Conservation (phyloP, 345 rosid genomes). For the Aurinia saxatilis region DNA sequence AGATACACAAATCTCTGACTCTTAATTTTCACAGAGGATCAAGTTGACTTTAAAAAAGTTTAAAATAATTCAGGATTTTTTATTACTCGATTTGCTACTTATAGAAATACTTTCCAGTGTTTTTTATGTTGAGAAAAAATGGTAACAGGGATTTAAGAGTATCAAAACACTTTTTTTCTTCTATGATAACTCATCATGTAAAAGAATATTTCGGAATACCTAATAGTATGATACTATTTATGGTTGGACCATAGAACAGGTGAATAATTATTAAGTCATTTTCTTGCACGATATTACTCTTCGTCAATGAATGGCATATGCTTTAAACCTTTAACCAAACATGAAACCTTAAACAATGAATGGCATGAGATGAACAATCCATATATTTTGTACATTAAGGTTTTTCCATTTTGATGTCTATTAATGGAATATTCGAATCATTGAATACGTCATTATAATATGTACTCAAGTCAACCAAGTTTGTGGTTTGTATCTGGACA, state of each 20-base stretch:
- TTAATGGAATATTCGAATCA: constrained; percentile 16
- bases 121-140: no score
- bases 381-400: background rate
- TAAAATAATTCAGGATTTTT: no score
- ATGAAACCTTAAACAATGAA: no score
- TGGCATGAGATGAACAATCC: background rate
- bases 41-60: constrained; percentile 5
- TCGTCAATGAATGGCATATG: background rate
- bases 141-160: no score
- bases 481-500: background rate
- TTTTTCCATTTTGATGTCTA: background rate
- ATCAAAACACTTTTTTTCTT: background rate
- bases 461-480: constrained; percentile 23
- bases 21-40: constrained; percentile 2
- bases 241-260: background rate
- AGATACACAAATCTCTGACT: no score
- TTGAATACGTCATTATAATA: constrained; percentile 11
- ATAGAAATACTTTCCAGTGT: no score
- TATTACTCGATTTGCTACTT: no score
- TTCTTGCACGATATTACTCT: background rate
- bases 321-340: no score
- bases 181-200: no score
- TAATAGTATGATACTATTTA: no score
- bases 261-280: background rate
- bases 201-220: no score